These are phyloP conservation scores for Achaetomium macrosporum DNA, from an alignment of 2,329 filamentous ascomycete species.

Conservation along the genomic window DNA sequence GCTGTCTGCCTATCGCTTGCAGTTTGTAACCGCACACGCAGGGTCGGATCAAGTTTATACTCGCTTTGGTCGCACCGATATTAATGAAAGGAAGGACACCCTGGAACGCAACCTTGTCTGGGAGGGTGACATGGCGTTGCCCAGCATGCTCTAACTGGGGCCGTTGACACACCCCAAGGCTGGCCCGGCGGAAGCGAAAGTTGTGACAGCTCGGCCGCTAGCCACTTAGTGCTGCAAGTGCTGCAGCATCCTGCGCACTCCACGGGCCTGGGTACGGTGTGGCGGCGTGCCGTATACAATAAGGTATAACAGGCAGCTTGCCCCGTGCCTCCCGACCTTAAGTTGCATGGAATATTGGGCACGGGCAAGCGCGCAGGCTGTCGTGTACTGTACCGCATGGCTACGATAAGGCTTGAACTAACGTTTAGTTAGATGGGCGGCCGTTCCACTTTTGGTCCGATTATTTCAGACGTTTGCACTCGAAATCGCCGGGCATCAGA, in stretches of 20 bases:
- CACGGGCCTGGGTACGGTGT: slow-evolving; percentile 12
- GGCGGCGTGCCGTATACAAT: slow-evolving; percentile 4
- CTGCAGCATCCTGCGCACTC: slow-evolving; percentile 8
- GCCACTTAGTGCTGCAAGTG: slow-evolving; percentile 11
- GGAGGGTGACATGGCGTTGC: slow-evolving; percentile 20
- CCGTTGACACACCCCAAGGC: slow-evolving; percentile 1
- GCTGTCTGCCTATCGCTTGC: neutral
- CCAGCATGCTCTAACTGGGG: slow-evolving; percentile 9
- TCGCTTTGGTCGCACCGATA: slow-evolving; percentile 2
- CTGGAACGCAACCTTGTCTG: slow-evolving; percentile 13
- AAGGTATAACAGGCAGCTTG: neutral
- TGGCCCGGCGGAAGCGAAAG: neutral
- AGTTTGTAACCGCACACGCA: neutral
- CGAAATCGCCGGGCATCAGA: neutral
- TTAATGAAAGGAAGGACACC: slow-evolving; percentile 17
- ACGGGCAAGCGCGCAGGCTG: slow-evolving; percentile 13
- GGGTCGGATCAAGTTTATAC: slow-evolving; percentile 16
- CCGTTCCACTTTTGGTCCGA: slow-evolving; percentile 5
- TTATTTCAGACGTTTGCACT: neutral
- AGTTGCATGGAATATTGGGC: slow-evolving; percentile 6
- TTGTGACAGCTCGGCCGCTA: slow-evolving; percentile 17
- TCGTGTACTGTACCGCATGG: neutral
- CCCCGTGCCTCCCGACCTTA: slow-evolving; percentile 9
- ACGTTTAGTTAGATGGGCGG: neutral
- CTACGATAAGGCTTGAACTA: neutral